Conservation (phyloP, 176 grass and related monocot species). For the Eremochloa ophiuroides region DNA sequence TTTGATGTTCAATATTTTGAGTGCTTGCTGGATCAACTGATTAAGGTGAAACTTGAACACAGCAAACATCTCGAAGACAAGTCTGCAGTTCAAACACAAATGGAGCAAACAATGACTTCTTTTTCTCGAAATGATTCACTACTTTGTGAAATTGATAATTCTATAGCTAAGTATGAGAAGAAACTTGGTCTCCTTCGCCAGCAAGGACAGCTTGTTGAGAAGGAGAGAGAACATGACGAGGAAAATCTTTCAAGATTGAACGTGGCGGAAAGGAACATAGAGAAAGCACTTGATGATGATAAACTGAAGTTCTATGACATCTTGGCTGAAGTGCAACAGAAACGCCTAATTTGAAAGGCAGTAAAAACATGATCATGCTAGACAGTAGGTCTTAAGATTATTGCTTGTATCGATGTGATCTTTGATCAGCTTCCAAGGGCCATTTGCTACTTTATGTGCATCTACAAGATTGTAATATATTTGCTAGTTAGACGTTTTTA, state of each 20-base stretch:
- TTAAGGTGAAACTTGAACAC: conserved; percentile 18
- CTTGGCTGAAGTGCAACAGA: neutral
- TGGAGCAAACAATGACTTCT: neutral
- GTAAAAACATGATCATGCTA: neutral
- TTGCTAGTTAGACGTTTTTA: too few species aligned
- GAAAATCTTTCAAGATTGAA: neutral
- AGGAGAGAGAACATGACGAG: neutral
- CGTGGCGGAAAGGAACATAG: neutral
- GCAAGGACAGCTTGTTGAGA: neutral
- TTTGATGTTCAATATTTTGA: conserved; percentile 31
- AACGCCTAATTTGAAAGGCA: neutral
- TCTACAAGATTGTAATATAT: too few species aligned
- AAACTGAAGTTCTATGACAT: neutral
- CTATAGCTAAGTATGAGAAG: conserved; percentile 24
- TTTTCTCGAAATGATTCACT: neutral
- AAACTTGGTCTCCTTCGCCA: conserved; percentile 23
- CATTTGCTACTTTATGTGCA: neutral
- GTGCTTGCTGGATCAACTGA: neutral
- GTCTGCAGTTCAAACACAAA: conserved; percentile 8
- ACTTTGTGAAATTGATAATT: conserved; percentile 13
- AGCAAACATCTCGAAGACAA: neutral
- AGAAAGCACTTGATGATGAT: neutral
- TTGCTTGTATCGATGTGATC: neutral
- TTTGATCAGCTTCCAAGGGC: neutral
- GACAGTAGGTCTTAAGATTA: neutral